Evolutionary conservation across 106 monocot species (phyloP).

Genomic region (Dioscorea dumetorum): DNA sequence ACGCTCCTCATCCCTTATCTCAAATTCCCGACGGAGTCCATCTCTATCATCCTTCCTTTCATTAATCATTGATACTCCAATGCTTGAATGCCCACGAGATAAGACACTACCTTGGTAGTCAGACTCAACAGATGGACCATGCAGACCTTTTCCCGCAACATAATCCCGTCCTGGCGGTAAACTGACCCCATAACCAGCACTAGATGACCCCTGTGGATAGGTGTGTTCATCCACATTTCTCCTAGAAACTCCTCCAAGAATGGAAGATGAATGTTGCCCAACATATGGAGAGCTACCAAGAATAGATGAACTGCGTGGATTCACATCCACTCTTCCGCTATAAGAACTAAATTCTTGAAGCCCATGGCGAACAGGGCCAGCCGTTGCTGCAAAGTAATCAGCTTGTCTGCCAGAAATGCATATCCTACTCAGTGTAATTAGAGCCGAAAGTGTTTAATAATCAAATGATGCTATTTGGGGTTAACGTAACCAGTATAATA

Average conservation of each 20-base stretch:
- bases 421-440: slow-evolving; percentile 54
- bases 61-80: slow-evolving; percentile 40
- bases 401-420: slow-evolving; percentile 99
- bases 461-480: too few species aligned
- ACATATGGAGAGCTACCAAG: slow-evolving; percentile 54
- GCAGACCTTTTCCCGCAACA: slow-evolving; percentile 60
- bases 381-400: slow-evolving; percentile 77
- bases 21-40: slow-evolving; percentile 60
- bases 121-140: slow-evolving; percentile 31
- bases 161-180: slow-evolving; percentile 91
- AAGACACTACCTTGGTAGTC: slow-evolving; percentile 48
- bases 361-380: slow-evolving; percentile 52
- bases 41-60: slow-evolving; percentile 61
- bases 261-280: slow-evolving; percentile 49
- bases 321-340: slow-evolving; percentile 66
- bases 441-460: slow-evolving; percentile 6
- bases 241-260: slow-evolving; percentile 72
- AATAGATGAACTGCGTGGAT: slow-evolving; percentile 58
- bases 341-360: slow-evolving; percentile 56
- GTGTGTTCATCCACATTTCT: slow-evolving; percentile 58
- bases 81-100: slow-evolving; percentile 47
- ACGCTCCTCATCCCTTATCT: slow-evolving; percentile 73
- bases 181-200: slow-evolving; percentile 55
- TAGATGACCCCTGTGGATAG: slow-evolving; percentile 56
- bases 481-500: too few species aligned